Evolutionary conservation across 2,329 filamentous ascomycete species (phyloP).

Genomic region (Xylariales sp.): DNA sequence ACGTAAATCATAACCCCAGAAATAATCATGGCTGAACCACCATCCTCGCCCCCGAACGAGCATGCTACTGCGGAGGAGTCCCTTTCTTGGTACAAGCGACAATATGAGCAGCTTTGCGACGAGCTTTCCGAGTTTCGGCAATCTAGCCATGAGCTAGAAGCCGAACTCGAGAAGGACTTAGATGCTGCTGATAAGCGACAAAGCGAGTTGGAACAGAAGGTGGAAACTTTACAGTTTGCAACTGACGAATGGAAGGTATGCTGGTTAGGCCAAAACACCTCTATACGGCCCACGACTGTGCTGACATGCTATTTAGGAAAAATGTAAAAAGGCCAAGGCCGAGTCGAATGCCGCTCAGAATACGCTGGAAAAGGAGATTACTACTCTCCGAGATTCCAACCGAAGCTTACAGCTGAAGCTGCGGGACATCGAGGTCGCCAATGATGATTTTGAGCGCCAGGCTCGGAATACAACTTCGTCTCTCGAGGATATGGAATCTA

Average conservation of each 20-base stretch:
- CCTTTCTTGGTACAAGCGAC: conserved; percentile 92
- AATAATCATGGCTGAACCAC: conserved; percentile 65
- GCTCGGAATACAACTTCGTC: conserved; percentile 95
- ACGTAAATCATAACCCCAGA: conserved; percentile 7
- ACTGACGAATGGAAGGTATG: conserved; percentile 98
- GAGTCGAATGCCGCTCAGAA: conserved; percentile 89
- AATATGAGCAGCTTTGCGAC: conserved; percentile 91
- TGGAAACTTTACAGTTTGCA: conserved; percentile 85
- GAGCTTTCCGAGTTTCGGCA: conserved; percentile 95
- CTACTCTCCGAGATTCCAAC: conserved; percentile 85
- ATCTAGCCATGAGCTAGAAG: conserved; percentile 92
- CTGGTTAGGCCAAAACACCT: conserved; percentile 11
- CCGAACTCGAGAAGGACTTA: conserved; percentile 94
- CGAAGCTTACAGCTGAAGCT: conserved; percentile 84
- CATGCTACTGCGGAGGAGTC: conserved; percentile 74
- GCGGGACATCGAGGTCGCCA: conserved; percentile 95
- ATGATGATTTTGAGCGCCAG: conserved; percentile 97
- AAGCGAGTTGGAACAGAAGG: conserved; percentile 84
- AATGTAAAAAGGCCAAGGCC: conserved; percentile 93
- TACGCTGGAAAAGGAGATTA: conserved; percentile 93
- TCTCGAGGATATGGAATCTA: conserved; percentile 95
- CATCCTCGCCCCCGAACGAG: conserved; percentile 71
- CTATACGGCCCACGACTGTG: background rate
- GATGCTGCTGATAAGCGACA: conserved; percentile 96
- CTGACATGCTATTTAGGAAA: conserved; percentile 68